Evolutionary conservation across 495 filamentous ascomycete species (phyloP), one percentile per base, ranked within the genome.

Genomic region (Extremus antarcticus): DNA sequence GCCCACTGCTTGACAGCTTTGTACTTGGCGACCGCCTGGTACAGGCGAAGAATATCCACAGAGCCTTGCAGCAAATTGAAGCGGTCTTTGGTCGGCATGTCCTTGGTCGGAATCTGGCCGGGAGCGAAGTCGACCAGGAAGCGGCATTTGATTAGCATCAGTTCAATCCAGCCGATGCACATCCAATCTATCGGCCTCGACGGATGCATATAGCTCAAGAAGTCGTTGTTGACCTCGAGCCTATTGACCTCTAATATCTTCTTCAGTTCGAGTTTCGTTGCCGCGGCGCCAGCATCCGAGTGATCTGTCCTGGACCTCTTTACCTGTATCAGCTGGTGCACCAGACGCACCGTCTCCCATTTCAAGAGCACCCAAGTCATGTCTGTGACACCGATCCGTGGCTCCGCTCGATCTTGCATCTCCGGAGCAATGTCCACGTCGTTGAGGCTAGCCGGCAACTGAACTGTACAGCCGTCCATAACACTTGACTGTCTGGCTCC

Each of bases 161-260:
- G 4, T 11, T 47, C 50, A 25, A 43, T 10, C 8, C 25, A 43
- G 25, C 4, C 22, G 13, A 53, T 19, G 13, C 29, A 50, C 25
- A 53, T 4, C 39, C 32, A 53, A 24, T 58, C 55, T 8, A 40
- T 29, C 1, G 55, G 55, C 1, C 55, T 38, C n/a, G 55, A 58
- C 11, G 25, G 16, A 22, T 58, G 40, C 13, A 58, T 17, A 48
- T 58, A 20, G 21, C 32, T n/a, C 22, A 24, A 2, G 24, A 53
- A 58, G n/a, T 53, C 50, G 1, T 9, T 11, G 10, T 53, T 21
- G 7, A 58, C 38, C 29, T 40, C 7, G 1, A 15, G 7, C 25
- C 41, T 8, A 9, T 11, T 16, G 15, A 13, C 16, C 11, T 20
- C 21, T 7, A 55, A 48, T 2, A 49, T 17, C 16, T 25, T 2